A percentile compares a stretch with the other conserved stretches of the same genome.
These are phyloP conservation scores for Chlamydomonas sp. DNA, from an alignment of 139 green algal genomes.

Conservation along the genomic window DNA sequence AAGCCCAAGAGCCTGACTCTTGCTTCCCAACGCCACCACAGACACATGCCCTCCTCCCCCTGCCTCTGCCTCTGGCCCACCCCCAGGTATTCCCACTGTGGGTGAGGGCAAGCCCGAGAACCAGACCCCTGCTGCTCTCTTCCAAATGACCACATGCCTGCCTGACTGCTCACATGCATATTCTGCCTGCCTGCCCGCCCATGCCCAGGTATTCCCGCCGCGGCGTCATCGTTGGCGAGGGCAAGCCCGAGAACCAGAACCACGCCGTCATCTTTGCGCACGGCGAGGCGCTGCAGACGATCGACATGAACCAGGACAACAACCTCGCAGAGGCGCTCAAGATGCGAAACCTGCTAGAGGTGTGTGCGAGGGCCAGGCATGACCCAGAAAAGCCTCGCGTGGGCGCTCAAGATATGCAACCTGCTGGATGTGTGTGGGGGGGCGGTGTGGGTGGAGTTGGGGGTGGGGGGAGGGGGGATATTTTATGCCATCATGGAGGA, in stretches of 20 bases:
- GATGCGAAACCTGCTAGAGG: constrained; percentile 56
- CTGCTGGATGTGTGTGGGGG: background rate
- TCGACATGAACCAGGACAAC: constrained; percentile 79
- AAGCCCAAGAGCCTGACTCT: constrained; percentile 42
- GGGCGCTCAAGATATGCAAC: background rate
- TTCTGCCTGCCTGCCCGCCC: too few relatives aligned
- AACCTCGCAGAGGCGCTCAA: constrained; percentile 78
- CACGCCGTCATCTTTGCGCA: constrained; percentile 67
- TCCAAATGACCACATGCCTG: too few relatives aligned
- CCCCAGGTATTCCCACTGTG: constrained; percentile 21
- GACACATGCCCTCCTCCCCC: too few relatives aligned
- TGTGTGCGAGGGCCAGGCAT: background rate
- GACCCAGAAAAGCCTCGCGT: background rate
- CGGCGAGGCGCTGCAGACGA: constrained; percentile 62
- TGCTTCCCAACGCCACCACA: too few relatives aligned
- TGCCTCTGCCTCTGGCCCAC: too few relatives aligned
- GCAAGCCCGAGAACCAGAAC: constrained; percentile 88
- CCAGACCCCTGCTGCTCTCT: too few relatives aligned
- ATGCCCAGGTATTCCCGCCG: constrained; percentile 36
- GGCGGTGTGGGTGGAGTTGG: too few relatives aligned
- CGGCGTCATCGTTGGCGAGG: constrained; percentile 66
- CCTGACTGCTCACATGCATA: too few relatives aligned
- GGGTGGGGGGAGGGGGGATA: too few relatives aligned
- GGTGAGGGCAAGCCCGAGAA: constrained; percentile 76
- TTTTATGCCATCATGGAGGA: background rate